These are phyloP conservation scores for Hyphodiscus hymeniophilus DNA, from an alignment of 495 filamentous ascomycete genomes.

Conservation along the genomic window DNA sequence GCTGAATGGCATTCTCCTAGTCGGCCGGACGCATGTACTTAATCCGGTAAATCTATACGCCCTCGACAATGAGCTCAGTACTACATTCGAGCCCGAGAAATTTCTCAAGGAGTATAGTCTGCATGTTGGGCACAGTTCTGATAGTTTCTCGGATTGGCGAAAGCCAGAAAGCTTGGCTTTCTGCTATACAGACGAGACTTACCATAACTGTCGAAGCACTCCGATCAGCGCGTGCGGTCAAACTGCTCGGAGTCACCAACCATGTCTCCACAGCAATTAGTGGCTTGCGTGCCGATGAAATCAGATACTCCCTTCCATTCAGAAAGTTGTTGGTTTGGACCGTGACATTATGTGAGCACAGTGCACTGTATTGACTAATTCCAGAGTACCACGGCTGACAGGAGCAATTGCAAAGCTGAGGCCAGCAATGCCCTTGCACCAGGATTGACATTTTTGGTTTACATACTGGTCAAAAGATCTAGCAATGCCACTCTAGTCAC, in stretches of 20 bases:
- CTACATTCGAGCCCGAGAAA: no score
- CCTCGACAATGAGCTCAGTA: no score
- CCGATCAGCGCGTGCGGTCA: neutral
- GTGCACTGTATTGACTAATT: neutral
- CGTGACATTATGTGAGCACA: neutral
- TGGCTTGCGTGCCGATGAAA: no score
- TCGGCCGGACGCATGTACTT: no score
- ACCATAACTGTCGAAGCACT: neutral
- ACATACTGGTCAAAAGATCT: neutral
- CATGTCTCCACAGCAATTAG: neutral
- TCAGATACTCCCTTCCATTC: neutral
- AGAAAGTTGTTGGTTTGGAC: neutral
- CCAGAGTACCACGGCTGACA: neutral
- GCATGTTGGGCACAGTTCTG: no score
- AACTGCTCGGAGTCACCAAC: neutral
- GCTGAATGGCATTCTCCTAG: no score
- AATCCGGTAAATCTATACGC: no score
- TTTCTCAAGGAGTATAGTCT: no score
- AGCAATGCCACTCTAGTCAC: neutral
- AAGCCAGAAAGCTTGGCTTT: no score
- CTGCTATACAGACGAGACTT: neutral
- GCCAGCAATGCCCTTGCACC: neutral
- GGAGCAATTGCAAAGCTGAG: neutral
- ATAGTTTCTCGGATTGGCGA: no score
- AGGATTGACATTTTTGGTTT: neutral